Conservation (phyloP, 1,284 basidiomycete species). For the Heterobasidion occidentale region DNA sequence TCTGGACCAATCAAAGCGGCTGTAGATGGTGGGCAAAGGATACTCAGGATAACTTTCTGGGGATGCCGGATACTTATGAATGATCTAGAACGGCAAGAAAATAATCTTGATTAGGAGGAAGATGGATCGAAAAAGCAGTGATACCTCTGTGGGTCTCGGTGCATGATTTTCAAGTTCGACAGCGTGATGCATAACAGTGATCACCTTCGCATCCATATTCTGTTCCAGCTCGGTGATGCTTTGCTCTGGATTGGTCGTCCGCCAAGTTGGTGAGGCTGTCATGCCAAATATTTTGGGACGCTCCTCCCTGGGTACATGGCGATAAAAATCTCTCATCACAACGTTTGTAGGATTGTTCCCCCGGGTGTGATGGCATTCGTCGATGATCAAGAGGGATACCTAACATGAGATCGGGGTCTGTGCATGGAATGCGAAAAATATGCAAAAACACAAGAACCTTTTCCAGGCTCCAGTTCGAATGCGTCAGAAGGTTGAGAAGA, state of each 20-base stretch:
- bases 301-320: slow-evolving; percentile 33
- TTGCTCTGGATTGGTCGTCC: slow-evolving; percentile 51
- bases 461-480: slow-evolving; percentile 69
- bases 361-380: slow-evolving; percentile 75
- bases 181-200: slow-evolving; percentile 61
- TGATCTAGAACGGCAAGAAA: slow-evolving; percentile 29
- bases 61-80: slow-evolving; percentile 47
- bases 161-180: slow-evolving; percentile 55
- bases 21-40: slow-evolving; percentile 45
- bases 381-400: slow-evolving; percentile 75
- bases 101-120: background rate
- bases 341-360: slow-evolving; percentile 78
- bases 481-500: slow-evolving; percentile 69
- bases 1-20: slow-evolving; percentile 41
- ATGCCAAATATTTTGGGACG: slow-evolving; percentile 83
- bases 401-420: slow-evolving; percentile 16
- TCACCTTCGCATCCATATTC: slow-evolving; percentile 64
- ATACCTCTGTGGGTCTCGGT: slow-evolving; percentile 59
- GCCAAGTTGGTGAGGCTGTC: slow-evolving; percentile 83
- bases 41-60: slow-evolving; percentile 42
- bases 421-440: background rate
- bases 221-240: slow-evolving; percentile 59
- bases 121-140: slow-evolving; percentile 10
- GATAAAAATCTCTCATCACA: slow-evolving; percentile 70
- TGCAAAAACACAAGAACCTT: slow-evolving; percentile 26